These are phyloP conservation scores for Teratosphaeria pseudoeucalypti DNA, from an alignment of 2,329 filamentous ascomycete genomes.

Conservation along the genomic window DNA sequence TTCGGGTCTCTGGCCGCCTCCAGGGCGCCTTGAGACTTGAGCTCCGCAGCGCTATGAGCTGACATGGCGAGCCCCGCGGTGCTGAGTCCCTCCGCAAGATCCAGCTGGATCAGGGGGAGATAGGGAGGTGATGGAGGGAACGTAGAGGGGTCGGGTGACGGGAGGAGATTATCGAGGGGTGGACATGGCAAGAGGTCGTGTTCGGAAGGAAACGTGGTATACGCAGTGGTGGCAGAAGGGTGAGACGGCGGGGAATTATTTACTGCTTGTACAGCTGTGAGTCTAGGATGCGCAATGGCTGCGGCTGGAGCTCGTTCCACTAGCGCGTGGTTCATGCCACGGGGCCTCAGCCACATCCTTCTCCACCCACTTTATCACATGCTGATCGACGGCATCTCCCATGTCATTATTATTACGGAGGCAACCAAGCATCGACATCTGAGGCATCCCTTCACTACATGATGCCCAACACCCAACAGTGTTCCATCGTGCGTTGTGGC, in stretches of 20 bases:
- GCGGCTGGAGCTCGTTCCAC: not conserved
- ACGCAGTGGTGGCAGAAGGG: not conserved
- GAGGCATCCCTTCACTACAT: too few species aligned
- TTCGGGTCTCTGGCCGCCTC: conserved; percentile 66
- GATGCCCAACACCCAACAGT: too few species aligned
- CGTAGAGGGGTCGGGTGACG: not conserved
- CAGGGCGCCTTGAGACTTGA: conserved; percentile 70
- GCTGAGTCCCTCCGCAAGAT: not conserved
- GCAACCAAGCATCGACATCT: too few species aligned
- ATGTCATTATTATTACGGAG: too few species aligned
- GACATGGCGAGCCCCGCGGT: conserved; percentile 17
- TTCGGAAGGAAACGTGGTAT: not conserved
- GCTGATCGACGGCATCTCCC: not conserved
- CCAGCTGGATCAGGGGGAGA: not conserved
- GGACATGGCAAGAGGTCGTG: not conserved
- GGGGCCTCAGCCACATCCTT: not conserved
- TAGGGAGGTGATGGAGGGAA: not conserved
- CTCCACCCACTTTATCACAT: not conserved
- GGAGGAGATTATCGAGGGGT: not conserved
- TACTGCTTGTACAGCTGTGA: not conserved
- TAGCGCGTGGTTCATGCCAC: not conserved
- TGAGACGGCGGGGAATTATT: not conserved
- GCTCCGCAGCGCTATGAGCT: conserved; percentile 41
- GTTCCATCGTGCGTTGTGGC: too few species aligned
- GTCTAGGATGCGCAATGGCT: not conserved